These are phyloP conservation scores for Fusarium falciforme DNA, from an alignment of 2,329 filamentous ascomycete species.

Conservation along the genomic window DNA sequence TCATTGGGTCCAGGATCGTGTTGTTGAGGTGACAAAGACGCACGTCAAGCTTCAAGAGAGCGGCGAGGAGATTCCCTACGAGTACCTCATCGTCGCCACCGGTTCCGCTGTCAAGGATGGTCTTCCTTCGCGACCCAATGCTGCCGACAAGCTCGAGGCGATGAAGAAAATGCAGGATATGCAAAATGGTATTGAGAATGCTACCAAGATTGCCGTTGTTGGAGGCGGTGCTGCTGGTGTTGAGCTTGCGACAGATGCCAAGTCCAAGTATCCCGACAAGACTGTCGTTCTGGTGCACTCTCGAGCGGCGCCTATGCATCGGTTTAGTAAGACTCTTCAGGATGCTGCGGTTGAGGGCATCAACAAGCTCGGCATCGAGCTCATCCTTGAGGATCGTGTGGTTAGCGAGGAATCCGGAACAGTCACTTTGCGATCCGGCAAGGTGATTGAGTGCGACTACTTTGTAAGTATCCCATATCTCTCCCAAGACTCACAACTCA, in stretches of 20 bases:
- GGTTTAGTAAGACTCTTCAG: slow-evolving; percentile 59
- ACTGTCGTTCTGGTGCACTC: slow-evolving; percentile 69
- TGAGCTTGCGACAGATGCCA: slow-evolving; percentile 70
- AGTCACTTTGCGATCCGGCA: slow-evolving; percentile 59
- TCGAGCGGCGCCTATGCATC: slow-evolving; percentile 62
- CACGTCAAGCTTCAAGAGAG: slow-evolving; percentile 54
- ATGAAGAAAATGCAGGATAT: slow-evolving; percentile 57
- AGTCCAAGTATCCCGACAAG: slow-evolving; percentile 66
- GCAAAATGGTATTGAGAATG: slow-evolving; percentile 58
- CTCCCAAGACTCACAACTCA: background rate
- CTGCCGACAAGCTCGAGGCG: slow-evolving; percentile 55
- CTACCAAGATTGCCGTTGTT: slow-evolving; percentile 60
- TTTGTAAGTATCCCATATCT: slow-evolving; percentile 51
- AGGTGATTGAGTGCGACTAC: slow-evolving; percentile 60
- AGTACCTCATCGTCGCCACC: slow-evolving; percentile 68
- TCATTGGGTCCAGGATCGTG: slow-evolving; percentile 58
- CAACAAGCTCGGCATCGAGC: slow-evolving; percentile 58
- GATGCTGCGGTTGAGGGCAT: slow-evolving; percentile 55
- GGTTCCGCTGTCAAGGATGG: slow-evolving; percentile 58
- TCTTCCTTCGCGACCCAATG: slow-evolving; percentile 61
- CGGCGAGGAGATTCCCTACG: slow-evolving; percentile 61
- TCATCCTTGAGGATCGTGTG: slow-evolving; percentile 64
- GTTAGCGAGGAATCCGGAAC: slow-evolving; percentile 50
- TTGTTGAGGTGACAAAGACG: slow-evolving; percentile 50
- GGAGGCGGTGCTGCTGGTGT: slow-evolving; percentile 73